Evolutionary conservation across 31 red algal genomes (phyloP).

Genomic region (Asparagopsis taxiformis): DNA sequence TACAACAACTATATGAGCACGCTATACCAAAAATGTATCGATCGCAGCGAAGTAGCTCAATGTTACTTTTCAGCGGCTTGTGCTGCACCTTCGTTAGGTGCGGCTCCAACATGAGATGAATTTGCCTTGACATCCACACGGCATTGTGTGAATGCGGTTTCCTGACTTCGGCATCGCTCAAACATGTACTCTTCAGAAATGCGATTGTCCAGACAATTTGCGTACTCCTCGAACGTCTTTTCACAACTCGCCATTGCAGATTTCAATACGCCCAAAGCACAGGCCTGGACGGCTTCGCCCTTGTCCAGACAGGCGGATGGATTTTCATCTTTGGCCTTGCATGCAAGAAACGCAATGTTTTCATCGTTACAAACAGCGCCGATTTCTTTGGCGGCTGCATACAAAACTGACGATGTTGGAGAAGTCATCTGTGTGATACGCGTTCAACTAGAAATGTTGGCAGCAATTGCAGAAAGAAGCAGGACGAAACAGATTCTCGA

Average conservation of each 20-base stretch:
- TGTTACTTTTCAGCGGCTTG: no score
- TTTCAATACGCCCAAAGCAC: conserved; percentile 66
- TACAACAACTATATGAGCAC: no score
- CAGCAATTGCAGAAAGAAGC: no score
- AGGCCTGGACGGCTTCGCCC: conserved; percentile 59
- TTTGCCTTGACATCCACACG: conserved; percentile 17
- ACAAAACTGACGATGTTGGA: conserved; percentile 86
- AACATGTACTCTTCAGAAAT: conserved; percentile 85
- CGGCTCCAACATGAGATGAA: conserved; percentile 20
- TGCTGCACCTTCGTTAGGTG: not conserved
- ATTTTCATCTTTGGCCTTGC: conserved; percentile 80
- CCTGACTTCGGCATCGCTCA: conserved; percentile 75
- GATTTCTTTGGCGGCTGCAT: conserved; percentile 94
- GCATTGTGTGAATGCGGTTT: conserved; percentile 58
- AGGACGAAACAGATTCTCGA: no score
- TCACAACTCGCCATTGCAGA: conserved; percentile 60
- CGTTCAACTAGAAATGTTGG: no score
- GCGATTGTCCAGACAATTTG: conserved; percentile 76
- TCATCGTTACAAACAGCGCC: conserved; percentile 51
- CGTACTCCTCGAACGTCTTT: conserved; percentile 60
- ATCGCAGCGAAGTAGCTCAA: no score
- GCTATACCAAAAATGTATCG: no score
- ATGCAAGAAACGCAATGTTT: conserved; percentile 80
- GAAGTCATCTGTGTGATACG: no score
- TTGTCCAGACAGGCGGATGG: conserved; percentile 77